Base-by-base conservation (phyloP, 257 asterid species). In the Fraxinus americana region DNA sequence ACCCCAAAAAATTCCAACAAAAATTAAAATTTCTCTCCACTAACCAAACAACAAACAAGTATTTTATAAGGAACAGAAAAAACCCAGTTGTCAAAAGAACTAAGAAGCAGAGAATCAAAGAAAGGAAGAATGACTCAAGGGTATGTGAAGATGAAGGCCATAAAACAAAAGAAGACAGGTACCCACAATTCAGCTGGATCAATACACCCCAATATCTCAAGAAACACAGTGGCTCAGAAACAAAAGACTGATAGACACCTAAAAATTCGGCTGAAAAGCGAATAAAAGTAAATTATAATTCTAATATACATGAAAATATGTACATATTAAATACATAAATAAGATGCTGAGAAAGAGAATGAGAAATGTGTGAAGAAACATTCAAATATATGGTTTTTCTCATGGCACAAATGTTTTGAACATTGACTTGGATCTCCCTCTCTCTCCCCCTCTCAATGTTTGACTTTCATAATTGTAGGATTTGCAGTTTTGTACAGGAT, bases 391-490 rank as follows among this genome's bases (percentile, higher is more conserved):
- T 89, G 88, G 83, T 80, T 84, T 86, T 79, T 73, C 85, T 75
- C 82, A 70, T 78, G 81, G 92, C 92, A 76, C 87, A 74, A 81
- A 77, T 70, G 88, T 77, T 83, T 93, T 90, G 97, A 93, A 90
- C 78, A 88, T 93, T 91, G 96, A 93, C 98, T 85, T 86, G 86
- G 86, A 87, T 87, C 87, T 82, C 86, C 34, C 66, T 25, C 35
- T 8, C 48, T 9, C 48, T 7, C 41, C 2, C 41, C 29, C 25
- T 5, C 73, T 12, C 52, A 30, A 67, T 23, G 71, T 67, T 83
- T 86, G 88, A 86, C 87, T 84, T 82, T 69, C 59, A 11, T 61
- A 29, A 48, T 82, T 77, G 27, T 41, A n/a, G 70, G 66, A 19
- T 71, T 67, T 21, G 36, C 21, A 9, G 30, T 57, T 61, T 43